phyloP scores from a whole-genome alignment of 192 early-diverging fungal species.

The Bifiguratus adelaidae region DNA sequence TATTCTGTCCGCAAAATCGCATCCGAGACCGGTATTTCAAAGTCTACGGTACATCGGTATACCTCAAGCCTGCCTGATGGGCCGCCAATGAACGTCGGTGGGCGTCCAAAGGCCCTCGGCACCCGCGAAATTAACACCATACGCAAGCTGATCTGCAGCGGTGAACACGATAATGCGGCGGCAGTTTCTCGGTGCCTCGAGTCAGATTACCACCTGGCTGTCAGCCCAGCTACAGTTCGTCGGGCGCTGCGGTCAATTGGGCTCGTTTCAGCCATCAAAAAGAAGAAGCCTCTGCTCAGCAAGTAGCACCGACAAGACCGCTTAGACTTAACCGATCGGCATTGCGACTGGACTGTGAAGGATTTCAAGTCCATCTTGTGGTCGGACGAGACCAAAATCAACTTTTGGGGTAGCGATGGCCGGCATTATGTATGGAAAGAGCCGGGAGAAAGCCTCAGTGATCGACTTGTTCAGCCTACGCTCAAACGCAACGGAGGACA shows the following conservation, averaged over 20 bases:
- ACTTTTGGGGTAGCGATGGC: slow-evolving; percentile 22
- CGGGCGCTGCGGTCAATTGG: not conserved
- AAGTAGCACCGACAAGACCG: not conserved
- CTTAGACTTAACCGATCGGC: slow-evolving; percentile 3
- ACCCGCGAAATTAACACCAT: no score
- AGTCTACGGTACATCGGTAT: no score
- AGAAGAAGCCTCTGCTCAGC: not conserved
- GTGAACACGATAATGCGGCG: no score
- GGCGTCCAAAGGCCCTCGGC: no score
- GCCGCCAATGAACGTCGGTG: no score
- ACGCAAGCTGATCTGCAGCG: no score
- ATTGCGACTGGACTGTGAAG: slow-evolving; percentile 21
- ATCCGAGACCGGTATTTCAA: no score
- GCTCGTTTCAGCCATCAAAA: not conserved
- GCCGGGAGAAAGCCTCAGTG: not conserved
- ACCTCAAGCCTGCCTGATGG: no score
- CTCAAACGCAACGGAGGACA: slow-evolving; percentile 9
- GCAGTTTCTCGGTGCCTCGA: no score
- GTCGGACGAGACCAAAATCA: slow-evolving; percentile 26
- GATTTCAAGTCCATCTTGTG: slow-evolving; percentile 23
- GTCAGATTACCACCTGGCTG: not conserved
- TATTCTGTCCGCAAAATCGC: no score
- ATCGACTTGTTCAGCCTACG: not conserved
- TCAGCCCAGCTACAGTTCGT: not conserved
- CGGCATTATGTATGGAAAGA: not conserved